A percentile compares a stretch with the other conserved stretches of the same genome.
Evolutionary conservation across 1,284 basidiomycete genomes (phyloP).

Genomic region (Apiotrichum gamsii): DNA sequence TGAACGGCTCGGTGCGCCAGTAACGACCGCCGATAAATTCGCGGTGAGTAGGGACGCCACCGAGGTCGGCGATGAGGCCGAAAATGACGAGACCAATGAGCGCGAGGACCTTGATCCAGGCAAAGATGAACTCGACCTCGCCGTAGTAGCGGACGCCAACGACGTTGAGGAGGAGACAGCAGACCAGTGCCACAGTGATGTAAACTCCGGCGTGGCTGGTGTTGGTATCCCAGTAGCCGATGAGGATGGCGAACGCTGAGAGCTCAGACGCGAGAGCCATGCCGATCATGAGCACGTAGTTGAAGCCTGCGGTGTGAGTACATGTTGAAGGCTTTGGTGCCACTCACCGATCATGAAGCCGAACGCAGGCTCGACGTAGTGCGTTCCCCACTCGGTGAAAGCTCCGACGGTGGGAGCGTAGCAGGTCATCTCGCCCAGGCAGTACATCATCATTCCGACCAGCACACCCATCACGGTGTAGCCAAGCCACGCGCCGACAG

Average conservation of each 20-base stretch:
- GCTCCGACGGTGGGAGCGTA: slow-evolving; percentile 21
- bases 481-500: slow-evolving; percentile 39
- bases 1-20: slow-evolving; percentile 57
- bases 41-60: slow-evolving; percentile 56
- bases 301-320: too few relatives aligned
- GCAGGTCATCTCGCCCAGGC: slow-evolving; percentile 20
- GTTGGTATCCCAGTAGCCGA: slow-evolving; percentile 60
- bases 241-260: slow-evolving; percentile 67
- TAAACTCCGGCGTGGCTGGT: slow-evolving; percentile 61
- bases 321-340: too few relatives aligned
- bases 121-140: slow-evolving; percentile 41
- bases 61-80: too few relatives aligned
- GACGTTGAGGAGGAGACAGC: slow-evolving; percentile 53
- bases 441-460: slow-evolving; percentile 4
- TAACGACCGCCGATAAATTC: slow-evolving; percentile 50
- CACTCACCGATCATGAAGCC: slow-evolving; percentile 13
- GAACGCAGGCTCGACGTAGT: slow-evolving; percentile 16
- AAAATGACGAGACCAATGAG: slow-evolving; percentile 73
- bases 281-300: slow-evolving; percentile 2
- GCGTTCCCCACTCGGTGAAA: slow-evolving; percentile 14
- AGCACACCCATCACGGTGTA: slow-evolving; percentile 16
- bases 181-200: slow-evolving; percentile 66
- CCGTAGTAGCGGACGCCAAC: slow-evolving; percentile 57
- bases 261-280: slow-evolving; percentile 68
- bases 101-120: slow-evolving; percentile 21